Base-by-base conservation (phyloP, 352 stramenopile species). In the Saprolegnia diclina region DNA sequence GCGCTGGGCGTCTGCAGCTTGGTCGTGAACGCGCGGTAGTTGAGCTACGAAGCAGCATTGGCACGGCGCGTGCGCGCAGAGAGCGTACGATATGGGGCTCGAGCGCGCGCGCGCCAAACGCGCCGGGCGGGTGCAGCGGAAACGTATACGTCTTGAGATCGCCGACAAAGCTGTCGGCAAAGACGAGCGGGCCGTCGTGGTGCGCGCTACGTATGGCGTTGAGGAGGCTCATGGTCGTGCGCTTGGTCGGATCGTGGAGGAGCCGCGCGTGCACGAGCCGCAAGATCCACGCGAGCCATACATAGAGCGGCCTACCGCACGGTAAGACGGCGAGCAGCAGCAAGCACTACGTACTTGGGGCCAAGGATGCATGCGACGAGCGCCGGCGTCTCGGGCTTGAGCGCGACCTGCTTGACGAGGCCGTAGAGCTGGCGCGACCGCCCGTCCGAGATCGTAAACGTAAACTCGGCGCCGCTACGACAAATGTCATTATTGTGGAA, bases 241-340 rank as follows among this genome's bases (percentile, higher is more conserved):
- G 9, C 11, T 42, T 40, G 19, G 57, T 54, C 26, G 57, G 57
- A 22, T 66, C 57, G 38, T 66, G 57, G 10, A 66, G 42, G 9
- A 66, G 19, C 11, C 57, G 57, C 13, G 57, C 57, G 57, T 66
- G 57, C 21, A 66, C 19, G 57, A 66, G 57, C 5, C 57, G 57
- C 21, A 66, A 40, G 42, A 66, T 55, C 57, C 57, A 66, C 22
- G 57, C 38, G 26, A 66, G 53, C 57, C 57, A 66, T 35, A 66
- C 57, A 40, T 66, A 66, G 19, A 66, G 37, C 9, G 57, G 57
- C 22, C 57, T 66, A 42, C 4, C 29, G 29, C 29, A 35, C 29
- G 29, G 29, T 35, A 35, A 2, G 29, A 21, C 19, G 4, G 18
- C 22, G 55, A 40, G 26, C n/a, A n/a, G n/a, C n/a, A n/a, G n/a